These are phyloP conservation scores for Tulasnella sp. DNA, from an alignment of 768 basidiomycete species.

Conservation along the genomic window DNA sequence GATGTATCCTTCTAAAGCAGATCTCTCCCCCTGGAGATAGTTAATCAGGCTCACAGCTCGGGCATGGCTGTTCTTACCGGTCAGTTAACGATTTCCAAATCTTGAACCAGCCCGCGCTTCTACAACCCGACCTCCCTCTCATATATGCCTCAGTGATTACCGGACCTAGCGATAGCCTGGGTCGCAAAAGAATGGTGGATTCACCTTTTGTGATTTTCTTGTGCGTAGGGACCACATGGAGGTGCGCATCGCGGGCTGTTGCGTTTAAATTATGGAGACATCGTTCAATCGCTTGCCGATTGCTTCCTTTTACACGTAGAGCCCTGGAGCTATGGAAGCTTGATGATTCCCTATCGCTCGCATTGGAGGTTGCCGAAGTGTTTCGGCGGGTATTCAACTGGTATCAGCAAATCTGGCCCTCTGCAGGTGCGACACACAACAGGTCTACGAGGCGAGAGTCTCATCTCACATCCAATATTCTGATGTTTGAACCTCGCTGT, in stretches of 20 bases:
- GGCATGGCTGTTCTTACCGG: neutral
- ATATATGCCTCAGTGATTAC: slow-evolving; percentile 4
- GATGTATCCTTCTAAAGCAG: neutral
- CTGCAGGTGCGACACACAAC: neutral
- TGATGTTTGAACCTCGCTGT: no score
- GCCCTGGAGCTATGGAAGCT: slow-evolving; percentile 2
- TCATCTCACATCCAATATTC: no score
- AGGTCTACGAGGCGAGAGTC: no score
- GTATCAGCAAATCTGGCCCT: slow-evolving; percentile 1
- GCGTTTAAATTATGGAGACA: no score
- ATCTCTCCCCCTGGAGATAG: neutral
- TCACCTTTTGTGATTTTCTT: neutral
- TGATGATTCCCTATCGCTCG: slow-evolving; percentile 2
- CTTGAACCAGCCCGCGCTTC: neutral
- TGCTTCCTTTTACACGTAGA: neutral
- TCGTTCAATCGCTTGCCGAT: no score
- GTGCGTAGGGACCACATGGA: neutral
- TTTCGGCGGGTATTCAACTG: neutral
- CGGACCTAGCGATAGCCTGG: neutral
- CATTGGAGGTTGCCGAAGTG: slow-evolving; percentile 3
- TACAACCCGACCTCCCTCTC: neutral
- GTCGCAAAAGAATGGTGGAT: neutral
- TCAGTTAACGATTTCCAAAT: neutral
- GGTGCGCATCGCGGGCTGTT: no score
- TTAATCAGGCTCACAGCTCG: neutral